These are phyloP conservation scores for Stagonosporopsis chrysanthemi DNA, from an alignment of 2,329 filamentous ascomycete species.

Conservation along the genomic window DNA sequence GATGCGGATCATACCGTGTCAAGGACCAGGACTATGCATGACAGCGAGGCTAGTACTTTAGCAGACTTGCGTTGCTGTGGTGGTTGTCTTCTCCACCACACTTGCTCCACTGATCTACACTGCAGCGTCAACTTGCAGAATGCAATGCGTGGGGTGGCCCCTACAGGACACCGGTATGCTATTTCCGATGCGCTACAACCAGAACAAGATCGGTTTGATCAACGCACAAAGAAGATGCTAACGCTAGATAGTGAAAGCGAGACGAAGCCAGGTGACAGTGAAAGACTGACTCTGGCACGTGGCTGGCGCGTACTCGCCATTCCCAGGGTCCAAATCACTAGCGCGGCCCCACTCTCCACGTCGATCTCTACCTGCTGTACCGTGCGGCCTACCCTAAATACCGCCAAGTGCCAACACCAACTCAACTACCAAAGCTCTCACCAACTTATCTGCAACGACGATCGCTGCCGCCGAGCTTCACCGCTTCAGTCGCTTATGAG, in stretches of 20 bases:
- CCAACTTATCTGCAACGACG: not conserved
- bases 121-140: not conserved
- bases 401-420: not conserved
- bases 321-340: not conserved
- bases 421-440: not conserved
- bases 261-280: not conserved
- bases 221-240: not conserved
- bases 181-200: too few species aligned
- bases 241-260: not conserved
- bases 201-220: not conserved
- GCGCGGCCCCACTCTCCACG: not conserved
- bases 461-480: slow-evolving; percentile 6
- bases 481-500: not conserved
- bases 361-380: not conserved
- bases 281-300: not conserved
- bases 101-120: slow-evolving; percentile 9
- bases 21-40: not conserved
- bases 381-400: too few species aligned
- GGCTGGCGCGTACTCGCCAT: not conserved
- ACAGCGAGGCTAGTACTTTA: not conserved
- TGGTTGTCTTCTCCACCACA: not conserved
- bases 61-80: not conserved
- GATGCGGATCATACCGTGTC: not conserved
- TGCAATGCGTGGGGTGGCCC: not conserved
- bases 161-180: too few species aligned